Evolutionary conservation across 2,329 filamentous ascomycete genomes (phyloP), one percentile per base, ranked within the genome.

Genomic region (Beauveria australis): DNA sequence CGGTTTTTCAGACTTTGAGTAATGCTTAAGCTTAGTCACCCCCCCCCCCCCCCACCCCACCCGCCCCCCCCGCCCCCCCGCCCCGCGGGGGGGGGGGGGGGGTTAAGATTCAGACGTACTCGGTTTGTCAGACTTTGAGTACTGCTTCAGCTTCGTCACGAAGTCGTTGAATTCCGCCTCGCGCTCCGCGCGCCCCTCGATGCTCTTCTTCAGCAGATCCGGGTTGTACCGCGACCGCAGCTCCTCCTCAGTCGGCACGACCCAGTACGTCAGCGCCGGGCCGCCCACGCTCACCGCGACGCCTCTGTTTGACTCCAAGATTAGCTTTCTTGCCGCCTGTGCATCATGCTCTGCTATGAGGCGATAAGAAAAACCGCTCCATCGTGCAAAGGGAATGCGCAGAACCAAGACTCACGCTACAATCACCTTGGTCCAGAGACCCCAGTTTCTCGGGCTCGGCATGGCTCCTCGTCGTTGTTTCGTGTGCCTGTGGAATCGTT

Each of bases 171-270:
- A 96, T 62, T 97, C 92, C 74, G 92, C 82, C 70, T 94, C 85
- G 63, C 84, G 83, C 72, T 89, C 85, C 61, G 88, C 81, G 19
- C 91, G 84, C 62, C 87, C 84, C 73, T 92, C 92, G n/a, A 96
- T 78, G 64, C 89, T 92, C 70, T 89, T 85, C 73, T 90, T 89
- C 71, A 94, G 89, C n/a, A 99, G 82, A 40, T 97, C 94, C 0
- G 93, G 93, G 74, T 93, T 97, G 78, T 97, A 97, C 74, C 82
- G 86, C 78, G 91, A 81, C 79, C 95, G 92, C 47, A 99, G 82
- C 76, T 97, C 92, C 74, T 97, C 94, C 67, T 97, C 92, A 14
- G 89, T 88, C 2, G 94, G 94, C 51, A 83, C 83, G 52, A 95
- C 77, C 73, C 86, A 96, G 75, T 87, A 84, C 48, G 93, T 89